These are phyloP conservation scores for Leishmania tropica DNA, from an alignment of 208 protist species.

Conservation along the genomic window DNA sequence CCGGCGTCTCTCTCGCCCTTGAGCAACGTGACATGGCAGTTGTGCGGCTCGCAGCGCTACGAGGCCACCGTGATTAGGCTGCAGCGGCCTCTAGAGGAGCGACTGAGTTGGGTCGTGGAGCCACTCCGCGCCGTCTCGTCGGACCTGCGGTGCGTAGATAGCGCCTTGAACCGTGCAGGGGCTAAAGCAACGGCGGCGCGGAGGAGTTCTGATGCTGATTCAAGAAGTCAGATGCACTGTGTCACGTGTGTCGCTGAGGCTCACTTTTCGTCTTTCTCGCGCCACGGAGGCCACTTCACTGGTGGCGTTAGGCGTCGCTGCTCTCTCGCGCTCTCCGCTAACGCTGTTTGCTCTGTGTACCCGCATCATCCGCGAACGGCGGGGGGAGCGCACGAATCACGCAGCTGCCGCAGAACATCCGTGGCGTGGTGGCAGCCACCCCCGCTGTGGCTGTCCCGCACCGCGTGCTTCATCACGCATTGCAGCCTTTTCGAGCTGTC, in stretches of 20 bases:
- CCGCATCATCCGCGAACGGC: not conserved
- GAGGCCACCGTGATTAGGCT: not conserved
- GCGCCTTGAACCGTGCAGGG: not conserved
- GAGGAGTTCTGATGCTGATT: not conserved
- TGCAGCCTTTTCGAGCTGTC: conserved; percentile 17
- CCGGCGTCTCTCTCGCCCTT: not conserved
- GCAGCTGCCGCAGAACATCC: conserved; percentile 2
- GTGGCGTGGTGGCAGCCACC: conserved; percentile 27
- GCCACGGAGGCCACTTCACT: not conserved
- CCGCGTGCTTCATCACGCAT: conserved; percentile 11
- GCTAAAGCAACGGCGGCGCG: not conserved
- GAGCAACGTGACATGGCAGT: conserved; percentile 13
- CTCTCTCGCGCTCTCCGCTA: not conserved
- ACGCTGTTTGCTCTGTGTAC: not conserved
- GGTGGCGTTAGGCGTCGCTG: not conserved
- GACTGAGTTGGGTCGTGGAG: conserved; percentile 17
- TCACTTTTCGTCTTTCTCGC: not conserved
- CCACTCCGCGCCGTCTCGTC: conserved; percentile 8
- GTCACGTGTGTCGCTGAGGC: not conserved
- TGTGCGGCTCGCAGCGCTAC: conserved; percentile 28
- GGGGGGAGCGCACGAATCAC: not conserved
- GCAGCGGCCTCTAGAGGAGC: not conserved
- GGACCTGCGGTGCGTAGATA: not conserved
- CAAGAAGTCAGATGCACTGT: not conserved
- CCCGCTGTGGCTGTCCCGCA: conserved; percentile 5